Evolutionary conservation across 306 rosid species (phyloP), one percentile per base, ranked within the genome.

Genomic region (Ormosia semicastrata): DNA sequence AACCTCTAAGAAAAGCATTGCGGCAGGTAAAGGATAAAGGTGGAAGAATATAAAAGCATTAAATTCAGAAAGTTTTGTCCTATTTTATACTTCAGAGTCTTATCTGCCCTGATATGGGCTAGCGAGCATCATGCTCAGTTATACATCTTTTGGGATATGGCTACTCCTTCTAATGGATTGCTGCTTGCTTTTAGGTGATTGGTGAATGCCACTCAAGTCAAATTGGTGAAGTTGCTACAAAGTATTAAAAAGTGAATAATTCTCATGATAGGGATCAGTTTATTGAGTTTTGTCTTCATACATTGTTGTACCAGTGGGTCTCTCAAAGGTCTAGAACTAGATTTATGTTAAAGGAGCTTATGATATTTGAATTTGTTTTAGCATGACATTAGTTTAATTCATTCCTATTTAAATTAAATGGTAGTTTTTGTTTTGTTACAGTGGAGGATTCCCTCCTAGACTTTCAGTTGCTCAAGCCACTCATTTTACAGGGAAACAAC

Each of bases 251-350:
- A 39, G 82, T 90, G 84, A 80, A 73, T 8, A 77, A 76, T 83
- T 69, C 91, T 86, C 86, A 68, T 75, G 97, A 93, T 80, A 90
- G 84, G 77, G 87, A 82, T 49, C 76, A 91, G 77, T 93, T 95
- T 85, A 64, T 95, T 76, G 98, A 93, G 75, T 93, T 95, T 89
- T 90, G 93, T 78, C 92, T 90, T 81, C 97, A 95, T 85, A 91
- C 94, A 78, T 70, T 95, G 82, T 82, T 95, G 90, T 95, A 91
- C 80, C 99, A 95, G 85, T 84, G 82, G 49, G 85, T 88, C 68
- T 85, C 94, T 86, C 97, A 86, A 87, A 90, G 95, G 99, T 95
- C 43, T 63, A 81, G 47, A 85, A 58, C 66, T 85, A 34, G 49
- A 67, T 64, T 37, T 83, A 46, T 34, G 79, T 66, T 76, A 66